phyloP scores from a whole-genome alignment of 345 rosid genomes.

The Lepidium sativum region DNA sequence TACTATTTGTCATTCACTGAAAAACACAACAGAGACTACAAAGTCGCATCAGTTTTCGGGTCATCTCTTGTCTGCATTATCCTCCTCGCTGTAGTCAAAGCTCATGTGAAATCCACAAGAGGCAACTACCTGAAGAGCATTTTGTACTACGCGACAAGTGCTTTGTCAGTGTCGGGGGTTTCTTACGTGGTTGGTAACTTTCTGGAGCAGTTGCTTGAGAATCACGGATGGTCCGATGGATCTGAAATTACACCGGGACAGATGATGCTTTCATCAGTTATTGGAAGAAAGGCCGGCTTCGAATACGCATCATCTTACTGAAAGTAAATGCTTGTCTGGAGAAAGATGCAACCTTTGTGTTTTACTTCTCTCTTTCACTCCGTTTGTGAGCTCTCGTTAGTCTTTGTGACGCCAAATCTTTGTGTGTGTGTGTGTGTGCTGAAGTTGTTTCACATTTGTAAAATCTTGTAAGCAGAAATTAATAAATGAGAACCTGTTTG shows the following conservation, averaged over 20 bases:
- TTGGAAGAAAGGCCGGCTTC: conserved; percentile 21
- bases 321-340: conserved; percentile 4
- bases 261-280: conserved; percentile 11
- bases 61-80: conserved; percentile 56
- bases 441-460: not conserved
- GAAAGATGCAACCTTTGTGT: not conserved
- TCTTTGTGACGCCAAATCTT: not conserved
- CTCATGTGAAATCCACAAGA: conserved; percentile 34
- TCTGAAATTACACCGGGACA: conserved; percentile 12
- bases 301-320: conserved; percentile 26
- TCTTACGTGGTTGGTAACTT: conserved; percentile 56
- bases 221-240: conserved; percentile 46
- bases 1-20: conserved; percentile 50
- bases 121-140: conserved; percentile 42
- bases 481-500: not conserved
- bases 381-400: conserved; percentile 4
- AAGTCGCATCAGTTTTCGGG: conserved; percentile 47
- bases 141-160: conserved; percentile 33
- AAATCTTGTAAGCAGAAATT: not conserved
- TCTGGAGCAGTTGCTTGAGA: conserved; percentile 36
- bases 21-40: conserved; percentile 43
- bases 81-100: conserved; percentile 62
- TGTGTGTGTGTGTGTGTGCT: not conserved
- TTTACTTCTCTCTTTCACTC: not conserved
- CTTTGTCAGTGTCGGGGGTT: conserved; percentile 44